Conservation (phyloP, 139 green algal genomes). For the Nannochloris sp. region DNA sequence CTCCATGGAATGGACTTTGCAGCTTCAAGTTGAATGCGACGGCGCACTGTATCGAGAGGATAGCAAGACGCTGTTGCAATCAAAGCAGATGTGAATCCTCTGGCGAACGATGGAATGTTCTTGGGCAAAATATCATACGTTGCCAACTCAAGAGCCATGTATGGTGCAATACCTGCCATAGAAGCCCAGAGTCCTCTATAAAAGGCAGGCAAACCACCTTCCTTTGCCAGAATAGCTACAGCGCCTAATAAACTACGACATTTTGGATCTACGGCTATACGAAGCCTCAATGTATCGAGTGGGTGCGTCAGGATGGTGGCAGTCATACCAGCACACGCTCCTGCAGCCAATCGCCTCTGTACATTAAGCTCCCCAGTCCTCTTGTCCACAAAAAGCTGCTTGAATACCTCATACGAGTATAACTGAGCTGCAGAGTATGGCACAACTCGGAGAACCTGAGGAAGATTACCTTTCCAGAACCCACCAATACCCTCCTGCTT, state of each 20-base stretch:
- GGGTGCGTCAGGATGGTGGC: constrained; percentile 70
- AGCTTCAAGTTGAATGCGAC: constrained; percentile 15
- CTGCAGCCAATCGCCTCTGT: constrained; percentile 45
- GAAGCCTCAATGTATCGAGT: constrained; percentile 67
- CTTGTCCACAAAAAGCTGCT: constrained; percentile 36
- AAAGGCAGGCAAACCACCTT: constrained; percentile 50
- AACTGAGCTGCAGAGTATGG: constrained; percentile 66
- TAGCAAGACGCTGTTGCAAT: constrained; percentile 62
- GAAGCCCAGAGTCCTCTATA: constrained; percentile 61
- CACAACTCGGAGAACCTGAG: constrained; percentile 67
- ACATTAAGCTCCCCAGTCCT: constrained; percentile 45
- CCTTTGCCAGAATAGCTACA: constrained; percentile 29
- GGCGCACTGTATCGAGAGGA: constrained; percentile 63
- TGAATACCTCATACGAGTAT: constrained; percentile 61
- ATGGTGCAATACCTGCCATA: constrained; percentile 66
- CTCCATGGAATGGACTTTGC: not conserved
- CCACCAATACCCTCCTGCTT: constrained; percentile 60
- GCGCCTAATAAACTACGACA: constrained; percentile 39
- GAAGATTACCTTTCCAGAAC: constrained; percentile 80
- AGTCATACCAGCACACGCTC: constrained; percentile 56
- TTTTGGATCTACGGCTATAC: constrained; percentile 65
- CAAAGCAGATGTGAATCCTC: constrained; percentile 56
- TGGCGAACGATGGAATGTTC: constrained; percentile 41
- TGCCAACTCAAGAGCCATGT: constrained; percentile 71
- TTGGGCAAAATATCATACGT: constrained; percentile 57